Evolutionary conservation across 257 asterid species (phyloP).

Genomic region (Rauvolfia tetraphylla): DNA sequence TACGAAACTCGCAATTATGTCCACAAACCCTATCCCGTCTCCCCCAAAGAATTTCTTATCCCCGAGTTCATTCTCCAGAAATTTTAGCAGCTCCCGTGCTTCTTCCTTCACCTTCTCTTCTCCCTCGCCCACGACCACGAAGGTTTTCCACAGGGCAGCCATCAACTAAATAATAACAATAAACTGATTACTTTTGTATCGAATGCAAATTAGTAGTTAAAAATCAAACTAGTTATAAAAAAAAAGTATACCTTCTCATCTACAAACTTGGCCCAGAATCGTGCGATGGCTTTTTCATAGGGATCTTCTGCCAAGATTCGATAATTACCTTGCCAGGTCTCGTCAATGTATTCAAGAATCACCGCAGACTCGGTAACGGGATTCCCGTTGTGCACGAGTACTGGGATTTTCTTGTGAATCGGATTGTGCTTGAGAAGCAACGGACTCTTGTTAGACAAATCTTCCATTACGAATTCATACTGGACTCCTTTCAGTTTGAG

Average conservation of each 20-base stretch:
- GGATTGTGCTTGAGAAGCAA: slow-evolving; percentile 45
- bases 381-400: slow-evolving; percentile 43
- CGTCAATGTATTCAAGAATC: slow-evolving; percentile 57
- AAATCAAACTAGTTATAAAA: background rate
- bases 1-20: slow-evolving; percentile 29
- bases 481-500: slow-evolving; percentile 40
- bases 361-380: slow-evolving; percentile 37
- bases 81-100: slow-evolving; percentile 26
- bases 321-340: slow-evolving; percentile 32
- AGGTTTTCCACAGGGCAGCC: slow-evolving; percentile 24
- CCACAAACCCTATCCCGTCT: slow-evolving; percentile 40
- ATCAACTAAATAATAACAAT: slow-evolving; percentile 19
- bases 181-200: background rate
- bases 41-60: slow-evolving; percentile 57
- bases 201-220: no score
- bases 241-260: slow-evolving; percentile 41
- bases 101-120: slow-evolving; percentile 47
- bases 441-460: slow-evolving; percentile 32
- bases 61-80: slow-evolving; percentile 35
- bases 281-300: slow-evolving; percentile 34
- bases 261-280: slow-evolving; percentile 50
- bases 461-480: slow-evolving; percentile 39
- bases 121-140: slow-evolving; percentile 35
- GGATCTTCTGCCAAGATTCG: slow-evolving; percentile 42
- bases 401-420: slow-evolving; percentile 38